Evolutionary conservation across 2,329 filamentous ascomycete species (phyloP).

Genomic region (Ophiostoma ips): DNA sequence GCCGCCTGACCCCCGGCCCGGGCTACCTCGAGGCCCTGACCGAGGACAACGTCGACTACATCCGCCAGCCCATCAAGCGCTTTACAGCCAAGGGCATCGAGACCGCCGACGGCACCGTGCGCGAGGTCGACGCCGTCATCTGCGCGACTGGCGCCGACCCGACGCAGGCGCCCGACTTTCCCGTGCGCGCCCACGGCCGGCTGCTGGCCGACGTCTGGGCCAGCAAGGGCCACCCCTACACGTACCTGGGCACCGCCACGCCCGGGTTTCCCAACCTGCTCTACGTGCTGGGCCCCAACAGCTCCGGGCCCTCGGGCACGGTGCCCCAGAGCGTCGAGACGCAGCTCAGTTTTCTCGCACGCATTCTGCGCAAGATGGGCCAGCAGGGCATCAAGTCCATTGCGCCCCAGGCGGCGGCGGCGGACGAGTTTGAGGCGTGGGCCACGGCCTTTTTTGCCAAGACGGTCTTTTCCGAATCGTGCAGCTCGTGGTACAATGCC

Average conservation of each 20-base stretch:
- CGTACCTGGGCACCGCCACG: constrained; percentile 17
- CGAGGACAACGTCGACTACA: constrained; percentile 47
- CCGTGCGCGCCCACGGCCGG: constrained; percentile 39
- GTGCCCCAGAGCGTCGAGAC: constrained; percentile 13
- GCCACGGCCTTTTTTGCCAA: constrained; percentile 19
- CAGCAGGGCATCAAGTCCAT: constrained; percentile 30
- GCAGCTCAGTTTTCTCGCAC: constrained; percentile 27
- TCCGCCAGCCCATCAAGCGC: constrained; percentile 39
- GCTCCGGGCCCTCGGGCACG: constrained; percentile 9
- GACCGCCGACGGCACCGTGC: constrained; percentile 39
- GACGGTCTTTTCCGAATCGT: constrained; percentile 20
- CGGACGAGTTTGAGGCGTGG: constrained; percentile 19
- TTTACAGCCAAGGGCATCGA: constrained; percentile 48
- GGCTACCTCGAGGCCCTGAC: constrained; percentile 53
- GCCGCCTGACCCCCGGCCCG: constrained; percentile 50
- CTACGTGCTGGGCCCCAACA: constrained; percentile 17
- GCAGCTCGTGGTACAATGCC: constrained; percentile 20
- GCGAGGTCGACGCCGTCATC: constrained; percentile 50
- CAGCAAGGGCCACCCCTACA: constrained; percentile 47
- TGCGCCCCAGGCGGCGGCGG: not conserved
- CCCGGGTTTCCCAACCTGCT: constrained; percentile 21
- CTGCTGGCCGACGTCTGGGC: constrained; percentile 44
- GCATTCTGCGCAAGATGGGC: constrained; percentile 34
- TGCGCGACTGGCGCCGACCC: constrained; percentile 55
- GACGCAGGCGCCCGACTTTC: constrained; percentile 44